Conservation (phyloP, 2,329 filamentous ascomycete genomes). For the Pseudogymnoascus sp. region DNA sequence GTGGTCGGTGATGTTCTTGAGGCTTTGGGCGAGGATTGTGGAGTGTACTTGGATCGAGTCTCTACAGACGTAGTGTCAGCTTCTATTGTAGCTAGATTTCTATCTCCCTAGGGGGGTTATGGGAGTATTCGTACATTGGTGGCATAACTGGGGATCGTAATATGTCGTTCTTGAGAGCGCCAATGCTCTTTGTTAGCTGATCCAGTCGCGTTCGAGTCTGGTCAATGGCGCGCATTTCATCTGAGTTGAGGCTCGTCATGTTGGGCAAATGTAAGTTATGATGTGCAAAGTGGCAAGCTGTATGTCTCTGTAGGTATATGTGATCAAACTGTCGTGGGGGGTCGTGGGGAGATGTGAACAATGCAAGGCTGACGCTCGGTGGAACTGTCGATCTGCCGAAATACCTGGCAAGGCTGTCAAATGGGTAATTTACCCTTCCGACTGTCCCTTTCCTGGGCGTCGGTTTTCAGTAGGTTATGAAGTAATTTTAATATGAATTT, state of each 20-base stretch:
- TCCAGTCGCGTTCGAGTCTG: conserved; percentile 61
- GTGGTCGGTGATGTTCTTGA: conserved; percentile 58
- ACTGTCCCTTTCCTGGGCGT: not conserved
- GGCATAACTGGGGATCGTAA: conserved; percentile 59
- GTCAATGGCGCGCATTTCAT: conserved; percentile 63
- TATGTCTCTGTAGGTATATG: not conserved
- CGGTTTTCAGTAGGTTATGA: too few relatives aligned
- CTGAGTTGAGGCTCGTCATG: conserved; percentile 22
- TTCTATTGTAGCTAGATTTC: not conserved
- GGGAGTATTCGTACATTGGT: conserved; percentile 45
- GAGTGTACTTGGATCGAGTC: conserved; percentile 66
- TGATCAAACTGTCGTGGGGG: not conserved
- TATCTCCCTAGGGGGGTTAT: not conserved
- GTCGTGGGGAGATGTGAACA: not conserved
- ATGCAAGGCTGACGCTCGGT: not conserved
- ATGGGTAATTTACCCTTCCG: not conserved
- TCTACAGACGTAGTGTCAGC: conserved; percentile 35
- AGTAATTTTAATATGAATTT: not conserved
- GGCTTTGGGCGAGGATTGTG: conserved; percentile 63
- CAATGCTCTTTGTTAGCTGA: conserved; percentile 62
- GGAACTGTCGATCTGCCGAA: not conserved
- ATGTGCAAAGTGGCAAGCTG: not conserved
- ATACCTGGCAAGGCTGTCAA: not conserved
- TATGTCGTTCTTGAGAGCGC: conserved; percentile 55
- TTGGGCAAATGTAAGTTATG: not conserved